Evolutionary conservation across 1,139 yeast genomes (phyloP), one percentile per base, ranked within the genome.

Genomic region (Candida gigantensis): DNA sequence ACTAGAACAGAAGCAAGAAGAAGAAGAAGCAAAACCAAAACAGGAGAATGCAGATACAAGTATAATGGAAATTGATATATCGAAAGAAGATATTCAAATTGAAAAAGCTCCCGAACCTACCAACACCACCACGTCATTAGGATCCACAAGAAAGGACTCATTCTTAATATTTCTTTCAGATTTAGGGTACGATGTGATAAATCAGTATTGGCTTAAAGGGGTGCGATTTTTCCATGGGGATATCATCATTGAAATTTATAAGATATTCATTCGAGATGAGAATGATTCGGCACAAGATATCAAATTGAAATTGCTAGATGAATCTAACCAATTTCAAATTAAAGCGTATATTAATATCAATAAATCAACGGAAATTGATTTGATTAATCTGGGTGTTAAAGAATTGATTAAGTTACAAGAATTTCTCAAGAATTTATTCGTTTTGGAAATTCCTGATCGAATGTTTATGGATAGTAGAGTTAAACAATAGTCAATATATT

Each of bases 401-500:
- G 81, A 81, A 36, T 61, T 89, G 41, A 65, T 79, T 34, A 67
- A 64, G 35, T 59, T 87, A 29, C 88, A 84, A 56, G 77, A 69
- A 13, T 85, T 80, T 38, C 63, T 89, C 43, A 66, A 72, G 39
- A 89, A 88, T 10, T 65, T 88, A 39, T 71, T 89, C 12, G 77
- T 79, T 35, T 66, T 89, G 35, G 77, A 69, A 26, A 75, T 84
- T 27, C 95, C 96, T 2, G 95, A 86, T 53, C 68, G 96, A 47
- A 80, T 77, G 57, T 70, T 72, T 29, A 86, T 88, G 87, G 96
- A 89, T 57, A 76, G 89, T 3, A 70, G 95, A 49, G 25, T 39
- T 11, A 32, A 25, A 30, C 32, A 28, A 12, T 30, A 31, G 18
- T 24, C 8, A 21, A 15, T 20, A 26, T 11, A 14, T 7, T 10